phyloP scores from a whole-genome alignment of 106 monocot genomes.

The Alisma plantagoaquatica region DNA sequence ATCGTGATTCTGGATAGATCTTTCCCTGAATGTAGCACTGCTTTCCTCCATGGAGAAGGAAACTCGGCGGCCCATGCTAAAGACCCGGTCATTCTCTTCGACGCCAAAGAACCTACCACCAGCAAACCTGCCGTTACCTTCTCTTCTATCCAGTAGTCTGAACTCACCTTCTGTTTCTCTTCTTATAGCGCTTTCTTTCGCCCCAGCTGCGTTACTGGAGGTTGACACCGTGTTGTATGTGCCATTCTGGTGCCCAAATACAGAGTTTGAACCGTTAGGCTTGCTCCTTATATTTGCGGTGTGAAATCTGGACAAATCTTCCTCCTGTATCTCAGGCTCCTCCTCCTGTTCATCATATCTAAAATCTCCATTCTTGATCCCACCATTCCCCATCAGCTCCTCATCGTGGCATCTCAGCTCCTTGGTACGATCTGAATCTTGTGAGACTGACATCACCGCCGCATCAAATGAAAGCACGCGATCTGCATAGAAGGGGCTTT shows the following conservation, averaged over 20 bases:
- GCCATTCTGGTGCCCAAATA: slow-evolving; percentile 9
- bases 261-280: slow-evolving; percentile 19
- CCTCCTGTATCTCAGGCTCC: slow-evolving; percentile 32
- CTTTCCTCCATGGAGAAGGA: slow-evolving; percentile 58
- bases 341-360: slow-evolving; percentile 45
- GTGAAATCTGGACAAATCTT: slow-evolving; percentile 6
- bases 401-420: slow-evolving; percentile 38
- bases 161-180: slow-evolving; percentile 89
- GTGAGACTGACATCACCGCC: slow-evolving; percentile 76
- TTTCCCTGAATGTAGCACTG: slow-evolving; percentile 14
- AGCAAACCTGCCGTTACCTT: slow-evolving; percentile 43
- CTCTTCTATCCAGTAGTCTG: slow-evolving; percentile 63
- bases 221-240: no score
- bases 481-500: slow-evolving; percentile 56
- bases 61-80: slow-evolving; percentile 58
- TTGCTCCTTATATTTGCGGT: slow-evolving; percentile 22
- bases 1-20: slow-evolving; percentile 26
- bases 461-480: slow-evolving; percentile 90
- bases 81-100: slow-evolving; percentile 36
- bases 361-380: slow-evolving; percentile 19
- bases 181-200: slow-evolving; percentile 74
- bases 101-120: slow-evolving; percentile 54
- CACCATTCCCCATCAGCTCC: slow-evolving; percentile 15
- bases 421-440: slow-evolving; percentile 43
- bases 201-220: no score